Evolutionary conservation across 2,329 filamentous ascomycete genomes (phyloP).

Genomic region (Pyricularia sp.): DNA sequence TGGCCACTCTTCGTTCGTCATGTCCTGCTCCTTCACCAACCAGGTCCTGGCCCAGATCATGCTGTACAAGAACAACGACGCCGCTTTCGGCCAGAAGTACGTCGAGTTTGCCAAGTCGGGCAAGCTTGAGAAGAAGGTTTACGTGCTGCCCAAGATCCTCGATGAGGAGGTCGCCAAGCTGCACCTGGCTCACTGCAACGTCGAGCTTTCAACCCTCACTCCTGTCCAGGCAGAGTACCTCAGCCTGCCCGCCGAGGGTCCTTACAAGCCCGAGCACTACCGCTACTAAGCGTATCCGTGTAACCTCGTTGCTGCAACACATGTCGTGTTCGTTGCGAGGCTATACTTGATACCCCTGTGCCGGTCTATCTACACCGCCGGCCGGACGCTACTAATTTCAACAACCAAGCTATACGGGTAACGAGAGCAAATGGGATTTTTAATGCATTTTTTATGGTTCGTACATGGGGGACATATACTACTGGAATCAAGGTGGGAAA

Average conservation of each 20-base stretch:
- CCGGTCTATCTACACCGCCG: constrained; percentile 7
- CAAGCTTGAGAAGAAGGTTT: constrained; percentile 87
- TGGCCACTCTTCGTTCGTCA: constrained; percentile 98
- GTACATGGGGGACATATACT: constrained; percentile 7
- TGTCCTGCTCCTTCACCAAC: constrained; percentile 99
- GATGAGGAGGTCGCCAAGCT: constrained; percentile 97
- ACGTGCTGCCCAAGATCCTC: constrained; percentile 96
- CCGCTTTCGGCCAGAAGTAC: constrained; percentile 86
- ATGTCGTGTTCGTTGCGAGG: constrained; percentile 3
- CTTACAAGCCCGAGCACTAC: constrained; percentile 93
- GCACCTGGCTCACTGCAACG: constrained; percentile 89
- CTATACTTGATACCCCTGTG: not conserved
- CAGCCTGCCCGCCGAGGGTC: constrained; percentile 73
- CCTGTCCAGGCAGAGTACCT: constrained; percentile 91
- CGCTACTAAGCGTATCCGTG: constrained; percentile 48
- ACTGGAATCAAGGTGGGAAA: constrained; percentile 11
- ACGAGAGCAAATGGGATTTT: constrained; percentile 5
- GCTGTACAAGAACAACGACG: constrained; percentile 88
- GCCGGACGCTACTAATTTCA: not conserved
- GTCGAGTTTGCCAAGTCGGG: constrained; percentile 88
- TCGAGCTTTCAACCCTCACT: constrained; percentile 81
- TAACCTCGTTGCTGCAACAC: not conserved
- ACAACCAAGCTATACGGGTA: not conserved
- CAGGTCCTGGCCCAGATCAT: constrained; percentile 99
- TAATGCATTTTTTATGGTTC: constrained; percentile 2